Base-by-base conservation (phyloP, 768 basidiomycete species). In the Psilocybe azurescens region DNA sequence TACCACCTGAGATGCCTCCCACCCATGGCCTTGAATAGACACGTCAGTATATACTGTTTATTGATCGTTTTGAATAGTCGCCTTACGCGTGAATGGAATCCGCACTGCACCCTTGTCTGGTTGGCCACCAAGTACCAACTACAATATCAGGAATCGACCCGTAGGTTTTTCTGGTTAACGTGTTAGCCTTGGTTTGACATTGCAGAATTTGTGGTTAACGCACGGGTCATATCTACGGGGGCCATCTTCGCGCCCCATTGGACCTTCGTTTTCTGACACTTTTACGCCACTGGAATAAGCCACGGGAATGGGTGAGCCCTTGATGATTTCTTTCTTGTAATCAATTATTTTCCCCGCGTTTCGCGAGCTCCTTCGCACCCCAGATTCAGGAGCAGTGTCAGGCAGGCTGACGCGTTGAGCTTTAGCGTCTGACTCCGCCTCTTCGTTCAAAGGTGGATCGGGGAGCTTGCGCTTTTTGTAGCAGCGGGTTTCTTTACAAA, bases 61-160 rank as follows among this genome's bases (percentile, higher is more conserved):
- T 49, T 30, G 58, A 30, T 53, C 0, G 53, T 58, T 41, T 14
- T 14, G 20, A 28, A 24, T 59, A 24, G 1, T 29, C 51, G 53
- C 44, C 91, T 71, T 73, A 94, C 93, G 93, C 94, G 67, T 97
- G 95, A 60, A 97, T 79, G 6, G 94, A 83, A 72, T 93, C 94
- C 1, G 71, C 75, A 53, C 91, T 92, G 66, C 94, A 95, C 9
- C 67, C 85, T 59, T 76, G 81, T 78, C 94, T 79, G 5, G 81
- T 84, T 58, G 86, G 83, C 93, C 94, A 97, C 89, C 91, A 93
- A 28, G 88, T 88, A 2, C 94, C 94, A 14, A 95, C 86, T 28
- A 81, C 79, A 18, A 97, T 74, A 2, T 85, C 93, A 5, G 94
- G 93, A 59, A 97, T 96, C 36, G 80, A 67, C 0, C 95, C 95